Evolutionary conservation across 176 grass and related monocot genomes (phyloP).

Genomic region (Canna indica): DNA sequence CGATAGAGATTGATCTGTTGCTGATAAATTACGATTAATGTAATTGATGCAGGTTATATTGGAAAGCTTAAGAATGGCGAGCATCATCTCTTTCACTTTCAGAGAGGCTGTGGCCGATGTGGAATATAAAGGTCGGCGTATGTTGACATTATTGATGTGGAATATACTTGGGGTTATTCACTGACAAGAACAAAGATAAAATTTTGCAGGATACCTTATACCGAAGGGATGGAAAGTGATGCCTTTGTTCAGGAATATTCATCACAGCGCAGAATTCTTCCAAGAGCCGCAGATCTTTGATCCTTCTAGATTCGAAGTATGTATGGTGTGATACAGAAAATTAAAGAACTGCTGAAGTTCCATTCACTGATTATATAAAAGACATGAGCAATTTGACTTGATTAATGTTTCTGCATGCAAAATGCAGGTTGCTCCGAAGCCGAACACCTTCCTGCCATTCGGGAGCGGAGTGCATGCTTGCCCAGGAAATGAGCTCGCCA

Average conservation of each 20-base stretch:
- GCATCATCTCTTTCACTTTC: conserved; percentile 97
- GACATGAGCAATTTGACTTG: background rate
- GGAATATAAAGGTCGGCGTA: conserved; percentile 99
- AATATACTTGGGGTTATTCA: too few species aligned
- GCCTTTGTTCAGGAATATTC: conserved; percentile 95
- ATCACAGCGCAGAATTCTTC: conserved; percentile 74
- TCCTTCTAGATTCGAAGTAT: conserved; percentile 85
- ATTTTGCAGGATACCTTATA: conserved; percentile 77
- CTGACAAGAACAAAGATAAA: too few species aligned
- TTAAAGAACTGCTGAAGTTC: background rate
- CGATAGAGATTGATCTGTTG: conserved; percentile 18
- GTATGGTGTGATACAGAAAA: background rate
- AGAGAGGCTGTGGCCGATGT: conserved; percentile 92
- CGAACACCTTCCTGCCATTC: conserved; percentile 83
- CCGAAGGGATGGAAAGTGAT: conserved; percentile 99
- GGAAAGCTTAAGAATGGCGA: conserved; percentile 96
- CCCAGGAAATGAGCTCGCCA: conserved; percentile 89
- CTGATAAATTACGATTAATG: conserved; percentile 13
- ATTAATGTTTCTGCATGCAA: background rate
- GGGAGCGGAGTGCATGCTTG: conserved; percentile 83
- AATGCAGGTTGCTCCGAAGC: conserved; percentile 58
- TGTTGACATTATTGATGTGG: too few species aligned
- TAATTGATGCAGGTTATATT: conserved; percentile 56
- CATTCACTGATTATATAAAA: conserved; percentile 4
- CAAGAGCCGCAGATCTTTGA: conserved; percentile 67